Percentiles rank a stretch among this genome's conserved stretches.
These are phyloP conservation scores for Prunus davidiana DNA, from an alignment of 306 rosid genomes.

Conservation along the genomic window DNA sequence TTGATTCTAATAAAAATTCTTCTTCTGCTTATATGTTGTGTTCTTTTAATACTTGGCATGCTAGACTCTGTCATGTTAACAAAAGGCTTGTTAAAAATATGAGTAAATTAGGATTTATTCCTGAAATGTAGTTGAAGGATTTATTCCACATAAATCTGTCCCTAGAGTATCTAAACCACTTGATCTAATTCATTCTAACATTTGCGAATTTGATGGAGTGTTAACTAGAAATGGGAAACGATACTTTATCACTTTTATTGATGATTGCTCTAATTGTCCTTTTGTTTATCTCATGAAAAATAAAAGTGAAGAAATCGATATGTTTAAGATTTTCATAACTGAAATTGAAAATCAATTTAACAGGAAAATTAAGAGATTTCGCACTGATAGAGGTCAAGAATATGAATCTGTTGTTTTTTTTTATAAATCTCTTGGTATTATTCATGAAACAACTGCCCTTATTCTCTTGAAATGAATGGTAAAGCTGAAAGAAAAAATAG, in stretches of 20 bases:
- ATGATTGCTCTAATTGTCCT: neutral
- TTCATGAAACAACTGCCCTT: neutral
- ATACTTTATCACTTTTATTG: neutral
- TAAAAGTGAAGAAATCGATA: neutral
- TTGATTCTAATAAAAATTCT: no score
- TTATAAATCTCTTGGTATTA: neutral
- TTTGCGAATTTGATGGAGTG: neutral
- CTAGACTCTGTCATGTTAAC: no score
- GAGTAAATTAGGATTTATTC: no score
- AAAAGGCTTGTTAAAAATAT: no score
- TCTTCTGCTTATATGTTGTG: no score
- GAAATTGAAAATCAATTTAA: neutral
- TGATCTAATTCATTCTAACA: neutral
- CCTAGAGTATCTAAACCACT: neutral
- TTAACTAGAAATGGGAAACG: neutral
- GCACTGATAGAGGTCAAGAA: neutral
- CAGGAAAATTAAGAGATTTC: neutral
- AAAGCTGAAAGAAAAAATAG: conserved; percentile 7
- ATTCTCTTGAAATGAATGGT: neutral
- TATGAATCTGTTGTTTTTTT: neutral
- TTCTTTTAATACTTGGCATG: no score
- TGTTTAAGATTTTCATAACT: neutral
- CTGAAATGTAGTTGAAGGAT: no score
- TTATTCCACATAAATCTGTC: neutral
- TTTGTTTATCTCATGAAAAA: neutral